A percentile compares a stretch with the other conserved stretches of the same genome.
phyloP scores from a whole-genome alignment of 805 yeast species.

The Nakazawaea holstii region DNA sequence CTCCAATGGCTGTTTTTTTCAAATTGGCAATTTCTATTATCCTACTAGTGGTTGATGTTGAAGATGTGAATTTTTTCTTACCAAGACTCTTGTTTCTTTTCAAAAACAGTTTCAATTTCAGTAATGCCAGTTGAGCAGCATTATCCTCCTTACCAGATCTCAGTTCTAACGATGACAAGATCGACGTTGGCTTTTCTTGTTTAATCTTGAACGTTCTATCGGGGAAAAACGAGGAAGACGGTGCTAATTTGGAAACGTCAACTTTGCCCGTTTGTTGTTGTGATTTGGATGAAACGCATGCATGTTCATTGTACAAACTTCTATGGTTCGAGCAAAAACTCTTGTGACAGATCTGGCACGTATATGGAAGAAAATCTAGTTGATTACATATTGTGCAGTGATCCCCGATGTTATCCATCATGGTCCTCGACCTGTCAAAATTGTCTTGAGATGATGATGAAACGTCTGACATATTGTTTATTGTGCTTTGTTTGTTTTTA shows the following conservation, averaged over 20 bases:
- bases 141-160: slow-evolving; percentile 7
- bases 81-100: slow-evolving; percentile 5
- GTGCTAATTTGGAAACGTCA: slow-evolving; percentile 26
- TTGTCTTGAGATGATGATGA: slow-evolving; percentile 5
- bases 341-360: slow-evolving; percentile 41
- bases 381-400: slow-evolving; percentile 48
- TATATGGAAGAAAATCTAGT: slow-evolving; percentile 55
- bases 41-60: slow-evolving; percentile 16
- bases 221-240: slow-evolving; percentile 46
- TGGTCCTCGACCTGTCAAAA: slow-evolving; percentile 16
- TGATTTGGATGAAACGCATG: slow-evolving; percentile 13
- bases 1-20: slow-evolving; percentile 48
- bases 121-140: slow-evolving; percentile 3
- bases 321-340: slow-evolving; percentile 50
- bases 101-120: slow-evolving; percentile 6
- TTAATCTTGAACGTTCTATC: slow-evolving; percentile 29
- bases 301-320: slow-evolving; percentile 26
- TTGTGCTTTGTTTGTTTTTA: not conserved
- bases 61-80: not conserved
- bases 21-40: slow-evolving; percentile 33
- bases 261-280: slow-evolving; percentile 8
- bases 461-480: not conserved
- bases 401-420: slow-evolving; percentile 49
- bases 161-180: slow-evolving; percentile 10
- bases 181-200: slow-evolving; percentile 15